A percentile compares a stretch with the other conserved stretches of the same genome.
Evolutionary conservation across 2,329 filamentous ascomycete genomes (phyloP).

Genomic region (Cercospora canescens): DNA sequence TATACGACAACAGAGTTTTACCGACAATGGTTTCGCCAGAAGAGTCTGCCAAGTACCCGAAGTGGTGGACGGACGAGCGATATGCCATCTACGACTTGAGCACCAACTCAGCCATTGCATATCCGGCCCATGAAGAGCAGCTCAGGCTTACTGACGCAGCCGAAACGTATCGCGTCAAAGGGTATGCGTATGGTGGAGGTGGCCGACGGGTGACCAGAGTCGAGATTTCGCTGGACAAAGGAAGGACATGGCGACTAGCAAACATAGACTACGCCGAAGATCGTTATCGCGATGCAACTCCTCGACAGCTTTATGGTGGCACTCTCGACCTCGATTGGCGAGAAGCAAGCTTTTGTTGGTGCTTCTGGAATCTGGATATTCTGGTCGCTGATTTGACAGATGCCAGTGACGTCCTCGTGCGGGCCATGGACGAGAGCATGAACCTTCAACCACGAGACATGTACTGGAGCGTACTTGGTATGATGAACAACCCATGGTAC

Average conservation of each 20-base stretch:
- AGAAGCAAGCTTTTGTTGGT: slow-evolving; percentile 86
- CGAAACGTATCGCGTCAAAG: slow-evolving; percentile 64
- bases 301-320: slow-evolving; percentile 72
- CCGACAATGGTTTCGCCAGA: slow-evolving; percentile 85
- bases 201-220: slow-evolving; percentile 80
- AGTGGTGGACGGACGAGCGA: slow-evolving; percentile 84
- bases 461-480: slow-evolving; percentile 93
- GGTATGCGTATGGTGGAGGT: slow-evolving; percentile 87
- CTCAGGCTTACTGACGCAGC: slow-evolving; percentile 53
- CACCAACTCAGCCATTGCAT: slow-evolving; percentile 79
- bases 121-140: slow-evolving; percentile 75
- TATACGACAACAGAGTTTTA: slow-evolving; percentile 87
- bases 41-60: slow-evolving; percentile 68
- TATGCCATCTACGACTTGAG: slow-evolving; percentile 94
- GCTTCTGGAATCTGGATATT: slow-evolving; percentile 80
- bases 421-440: slow-evolving; percentile 89
- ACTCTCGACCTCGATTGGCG: slow-evolving; percentile 78
- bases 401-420: slow-evolving; percentile 73
- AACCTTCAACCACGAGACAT: slow-evolving; percentile 85
- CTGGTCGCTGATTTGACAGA: slow-evolving; percentile 60
- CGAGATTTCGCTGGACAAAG: slow-evolving; percentile 80
- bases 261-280: slow-evolving; percentile 84
- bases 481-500: slow-evolving; percentile 99
- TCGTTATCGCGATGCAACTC: slow-evolving; percentile 66
- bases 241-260: slow-evolving; percentile 75